These are phyloP conservation scores for Ensete ventricosum DNA, from an alignment of 176 grass and related monocot genomes.

Conservation along the genomic window DNA sequence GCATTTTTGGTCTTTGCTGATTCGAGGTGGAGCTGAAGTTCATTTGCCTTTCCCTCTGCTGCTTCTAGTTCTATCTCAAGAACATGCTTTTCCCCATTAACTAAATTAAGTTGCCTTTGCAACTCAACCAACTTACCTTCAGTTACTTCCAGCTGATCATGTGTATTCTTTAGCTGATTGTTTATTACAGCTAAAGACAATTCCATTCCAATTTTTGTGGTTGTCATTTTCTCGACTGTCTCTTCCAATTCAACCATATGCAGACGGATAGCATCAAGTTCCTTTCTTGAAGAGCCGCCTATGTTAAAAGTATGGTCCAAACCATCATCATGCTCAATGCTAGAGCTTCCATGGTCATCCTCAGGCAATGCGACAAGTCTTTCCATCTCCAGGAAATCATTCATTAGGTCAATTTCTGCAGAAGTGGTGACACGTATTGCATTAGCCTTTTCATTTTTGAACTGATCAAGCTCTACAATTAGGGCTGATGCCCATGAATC, in stretches of 20 bases:
- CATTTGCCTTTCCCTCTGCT: constrained; percentile 36
- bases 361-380: constrained; percentile 62
- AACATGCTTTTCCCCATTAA: constrained; percentile 47
- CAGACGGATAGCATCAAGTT: constrained; percentile 2
- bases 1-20: constrained; percentile 36
- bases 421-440: constrained; percentile 34
- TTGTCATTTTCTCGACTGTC: constrained; percentile 35
- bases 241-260: constrained; percentile 37
- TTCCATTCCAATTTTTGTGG: constrained; percentile 42
- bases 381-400: constrained; percentile 99
- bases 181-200: constrained; percentile 41
- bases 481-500: constrained; percentile 76
- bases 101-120: constrained; percentile 64
- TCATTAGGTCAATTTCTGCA: constrained; percentile 73
- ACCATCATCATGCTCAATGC: not conserved
- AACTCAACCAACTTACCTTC: constrained; percentile 49
- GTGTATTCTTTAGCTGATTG: constrained; percentile 34
- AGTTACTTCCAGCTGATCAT: constrained; percentile 30
- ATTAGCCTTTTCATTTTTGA: constrained; percentile 41
- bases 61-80: constrained; percentile 42
- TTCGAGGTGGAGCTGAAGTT: constrained; percentile 51
- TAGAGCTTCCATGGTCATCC: constrained; percentile 30
- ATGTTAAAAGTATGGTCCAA: not conserved
- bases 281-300: not conserved
- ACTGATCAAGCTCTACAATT: constrained; percentile 72